Evolutionary conservation across 2,329 filamentous ascomycete genomes (phyloP), one percentile per base, ranked within the genome.

Genomic region (Fusarium albidum): DNA sequence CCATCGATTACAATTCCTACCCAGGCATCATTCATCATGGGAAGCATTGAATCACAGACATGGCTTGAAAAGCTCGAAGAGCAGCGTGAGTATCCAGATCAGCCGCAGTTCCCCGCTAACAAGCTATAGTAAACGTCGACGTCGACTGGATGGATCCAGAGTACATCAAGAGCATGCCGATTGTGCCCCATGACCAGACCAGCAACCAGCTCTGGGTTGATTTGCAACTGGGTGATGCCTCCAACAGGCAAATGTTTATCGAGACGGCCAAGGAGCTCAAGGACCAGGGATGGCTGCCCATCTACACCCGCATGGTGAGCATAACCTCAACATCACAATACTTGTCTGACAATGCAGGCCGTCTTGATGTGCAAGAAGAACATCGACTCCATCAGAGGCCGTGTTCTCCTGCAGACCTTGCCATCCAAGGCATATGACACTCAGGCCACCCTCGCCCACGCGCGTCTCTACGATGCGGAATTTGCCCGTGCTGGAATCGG

Each of bases 81-180:
- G 63, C 71, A 76, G 55, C 57, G 75, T 76, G 57, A 61, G 71
- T 65, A 9, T 11, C 9, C 10, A 17, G 6, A n/a, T 4, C 9
- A n/a, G 12, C 12, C 9, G 6, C 8, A 14, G 18, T 6, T 18
- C 5, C 6, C 2, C 0, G 3, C 1, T 51, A 4, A 52, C 25
- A 15, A 1, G 2, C 2, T 5, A 7, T 27, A 81, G 79, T 81
- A 51, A 76, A 81, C 27, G 70, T 82, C 47, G 79, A 82, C 53
- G 76, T 81, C 18, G 79, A 82, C 59, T 80, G 76, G 72, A 81
- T 82, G 79, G 79, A 79, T 52, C 74, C 77, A 1, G 75, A 77
- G 12, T 79, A 76, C 61, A 75, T 79, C 55, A 75, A 75, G 49
- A 67, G 64, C n/a, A 75, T 79, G 65, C 72, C 73, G 10, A 73